phyloP scores from a whole-genome alignment of 352 stramenopile species.

The Phytophthora tubulina region DNA sequence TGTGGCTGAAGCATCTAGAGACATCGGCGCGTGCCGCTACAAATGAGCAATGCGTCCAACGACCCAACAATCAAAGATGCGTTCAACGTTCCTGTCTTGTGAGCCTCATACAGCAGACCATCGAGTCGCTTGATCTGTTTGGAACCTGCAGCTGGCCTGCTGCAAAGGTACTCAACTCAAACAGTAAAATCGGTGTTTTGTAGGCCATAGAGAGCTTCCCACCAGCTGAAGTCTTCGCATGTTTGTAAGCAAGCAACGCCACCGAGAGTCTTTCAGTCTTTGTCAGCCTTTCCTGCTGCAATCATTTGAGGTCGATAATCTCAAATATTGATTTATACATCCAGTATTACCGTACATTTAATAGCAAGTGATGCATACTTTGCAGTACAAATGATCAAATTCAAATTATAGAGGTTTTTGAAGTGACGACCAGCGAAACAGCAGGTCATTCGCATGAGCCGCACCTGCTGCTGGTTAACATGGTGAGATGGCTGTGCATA shows the following conservation, averaged over 20 bases:
- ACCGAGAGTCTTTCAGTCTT: slow-evolving; percentile 21
- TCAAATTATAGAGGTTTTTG: slow-evolving; percentile 12
- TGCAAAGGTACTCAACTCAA: slow-evolving; percentile 15
- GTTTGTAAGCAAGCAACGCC: slow-evolving; percentile 20
- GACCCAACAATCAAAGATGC: slow-evolving; percentile 24
- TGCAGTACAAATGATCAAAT: not conserved
- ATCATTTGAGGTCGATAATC: not conserved
- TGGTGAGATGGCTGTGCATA: slow-evolving; percentile 21
- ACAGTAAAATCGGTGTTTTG: slow-evolving; percentile 14
- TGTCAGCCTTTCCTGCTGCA: slow-evolving; percentile 22
- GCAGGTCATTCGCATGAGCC: slow-evolving; percentile 1
- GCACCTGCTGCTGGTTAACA: slow-evolving; percentile 4
- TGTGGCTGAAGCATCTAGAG: slow-evolving; percentile 18
- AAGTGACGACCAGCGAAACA: slow-evolving; percentile 26
- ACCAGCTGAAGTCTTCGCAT: slow-evolving; percentile 18
- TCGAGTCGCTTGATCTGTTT: not conserved
- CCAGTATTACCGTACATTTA: not conserved
- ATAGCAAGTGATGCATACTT: not conserved
- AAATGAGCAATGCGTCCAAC: slow-evolving; percentile 15
- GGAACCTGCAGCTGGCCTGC: slow-evolving; percentile 23
- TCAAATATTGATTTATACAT: not conserved
- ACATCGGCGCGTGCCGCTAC: slow-evolving; percentile 18
- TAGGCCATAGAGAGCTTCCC: slow-evolving; percentile 22
- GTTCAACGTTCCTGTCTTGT: slow-evolving; percentile 17
- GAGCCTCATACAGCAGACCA: not conserved